phyloP scores from a whole-genome alignment of 768 basidiomycete genomes.

The Tulasnella sp. region DNA sequence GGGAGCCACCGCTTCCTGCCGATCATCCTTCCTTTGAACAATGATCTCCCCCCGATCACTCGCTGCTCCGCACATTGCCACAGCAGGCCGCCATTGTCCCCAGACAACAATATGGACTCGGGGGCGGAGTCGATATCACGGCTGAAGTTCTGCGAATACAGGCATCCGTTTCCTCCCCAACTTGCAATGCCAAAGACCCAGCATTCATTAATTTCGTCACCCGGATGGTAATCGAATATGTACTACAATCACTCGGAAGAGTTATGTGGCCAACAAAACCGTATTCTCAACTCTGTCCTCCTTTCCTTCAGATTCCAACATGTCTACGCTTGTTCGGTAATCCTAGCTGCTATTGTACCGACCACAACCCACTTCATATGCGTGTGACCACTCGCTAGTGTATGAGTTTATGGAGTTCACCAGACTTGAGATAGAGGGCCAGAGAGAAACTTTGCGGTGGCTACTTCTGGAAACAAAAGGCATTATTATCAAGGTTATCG shows the following conservation, averaged over 20 bases:
- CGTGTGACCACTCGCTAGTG: not conserved
- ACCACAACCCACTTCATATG: slow-evolving; percentile 10
- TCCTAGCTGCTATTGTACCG: slow-evolving; percentile 7
- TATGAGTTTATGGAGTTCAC: not conserved
- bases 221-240: not conserved
- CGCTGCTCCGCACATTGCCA: too few relatives aligned
- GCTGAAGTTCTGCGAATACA: not conserved
- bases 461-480: too few relatives aligned
- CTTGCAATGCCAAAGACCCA: slow-evolving; percentile 5
- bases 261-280: not conserved
- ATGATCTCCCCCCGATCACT: too few relatives aligned
- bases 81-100: too few relatives aligned
- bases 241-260: not conserved
- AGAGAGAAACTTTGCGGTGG: too few relatives aligned
- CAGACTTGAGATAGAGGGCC: too few relatives aligned
- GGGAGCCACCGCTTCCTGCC: too few relatives aligned
- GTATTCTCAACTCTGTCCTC: not conserved
- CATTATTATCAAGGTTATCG: too few relatives aligned
- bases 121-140: slow-evolving; percentile 12
- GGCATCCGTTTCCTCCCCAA: slow-evolving; percentile 1
- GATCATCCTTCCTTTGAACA: too few relatives aligned
- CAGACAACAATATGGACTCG: not conserved
- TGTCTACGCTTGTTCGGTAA: not conserved
- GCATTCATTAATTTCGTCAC: not conserved
- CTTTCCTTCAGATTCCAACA: slow-evolving; percentile 1